Evolutionary conservation across 495 filamentous ascomycete species (phyloP).

Genomic region (Penicillium coprophilum): DNA sequence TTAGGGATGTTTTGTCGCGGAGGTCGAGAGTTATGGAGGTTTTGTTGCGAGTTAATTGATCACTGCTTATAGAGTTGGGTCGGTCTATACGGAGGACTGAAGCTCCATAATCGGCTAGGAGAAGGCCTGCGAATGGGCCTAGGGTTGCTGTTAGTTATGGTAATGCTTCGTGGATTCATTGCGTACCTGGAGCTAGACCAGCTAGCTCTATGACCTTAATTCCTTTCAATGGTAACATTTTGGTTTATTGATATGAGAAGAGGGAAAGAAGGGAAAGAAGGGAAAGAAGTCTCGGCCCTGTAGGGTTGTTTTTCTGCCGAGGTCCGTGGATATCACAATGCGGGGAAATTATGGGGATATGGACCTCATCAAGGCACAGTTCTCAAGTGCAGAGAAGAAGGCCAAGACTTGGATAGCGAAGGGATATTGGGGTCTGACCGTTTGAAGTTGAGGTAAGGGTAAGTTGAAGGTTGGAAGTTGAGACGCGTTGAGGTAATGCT

Average conservation of each 20-base stretch:
- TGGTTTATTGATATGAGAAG: not conserved
- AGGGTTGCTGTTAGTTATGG: constrained; percentile 4
- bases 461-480: no score
- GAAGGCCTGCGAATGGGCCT: constrained; percentile 87
- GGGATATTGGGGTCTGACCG: no score
- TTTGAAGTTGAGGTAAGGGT: no score
- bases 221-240: constrained; percentile 54
- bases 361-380: no score
- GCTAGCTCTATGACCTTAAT: constrained; percentile 87
- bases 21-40: constrained; percentile 74
- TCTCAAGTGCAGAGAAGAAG: no score
- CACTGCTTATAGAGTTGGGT: constrained; percentile 40
- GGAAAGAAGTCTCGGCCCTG: no score
- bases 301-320: no score
- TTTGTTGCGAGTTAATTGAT: constrained; percentile 78
- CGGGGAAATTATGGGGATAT: constrained; percentile 23
- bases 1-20: constrained; percentile 60
- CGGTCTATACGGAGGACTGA: constrained; percentile 87
- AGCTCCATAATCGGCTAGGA: constrained; percentile 87
- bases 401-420: no score
- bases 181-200: constrained; percentile 79
- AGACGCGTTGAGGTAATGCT: no score
- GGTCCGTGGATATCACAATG: constrained; percentile 28
- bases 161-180: not conserved
- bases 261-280: no score